Evolutionary conservation across 1,284 basidiomycete genomes (phyloP), one percentile per base, ranked within the genome.

Genomic region (Cryptococcus wingfieldii): DNA sequence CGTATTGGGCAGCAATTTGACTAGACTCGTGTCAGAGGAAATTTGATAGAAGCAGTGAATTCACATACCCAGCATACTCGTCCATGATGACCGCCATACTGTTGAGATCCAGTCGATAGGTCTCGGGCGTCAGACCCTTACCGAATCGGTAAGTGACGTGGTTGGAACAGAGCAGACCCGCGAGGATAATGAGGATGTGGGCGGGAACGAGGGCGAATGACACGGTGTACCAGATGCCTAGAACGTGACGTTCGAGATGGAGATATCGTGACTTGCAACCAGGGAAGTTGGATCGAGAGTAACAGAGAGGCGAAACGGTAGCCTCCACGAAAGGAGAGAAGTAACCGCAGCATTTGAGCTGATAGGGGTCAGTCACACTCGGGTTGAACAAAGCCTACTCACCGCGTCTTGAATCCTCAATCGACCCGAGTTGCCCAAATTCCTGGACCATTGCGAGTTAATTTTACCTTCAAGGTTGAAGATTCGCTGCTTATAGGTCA

Each of bases 381-480:
- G 31, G 12, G 12, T 8, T 18, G 10, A 28, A 27, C 5, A 38
- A 25, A 25, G 19, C 37, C 4, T 7, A 63, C 74, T 65, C 38
- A 74, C 74, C 56, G 81, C 79, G 67, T 86, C 82, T 70, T 88
- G 86, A 47, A 88, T 80, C 25, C 81, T 76, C 28, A 85, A 78
- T 39, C 86, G 79, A 4, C 82, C 84, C 1, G 68, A 62, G 1
- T 80, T 69, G 10, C 82, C 83, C 16, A 87, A 77, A 23, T 74
- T 65, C 38, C 82, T 77, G 39, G 82, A 83, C 86, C 86, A 88
- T 69, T 86, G 83, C 16, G 79, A 74, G 70, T 87, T 87, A 67
- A 87, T 74, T 71, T 87, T 87, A 48, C 84, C 86, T 67, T 87
- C 85, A 47, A 88, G 80, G 67, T 87, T 87, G 79, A 87, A 86